phyloP scores from a whole-genome alignment of 2,329 filamentous ascomycete species.

The Colletotrichum lindemuthianum region DNA sequence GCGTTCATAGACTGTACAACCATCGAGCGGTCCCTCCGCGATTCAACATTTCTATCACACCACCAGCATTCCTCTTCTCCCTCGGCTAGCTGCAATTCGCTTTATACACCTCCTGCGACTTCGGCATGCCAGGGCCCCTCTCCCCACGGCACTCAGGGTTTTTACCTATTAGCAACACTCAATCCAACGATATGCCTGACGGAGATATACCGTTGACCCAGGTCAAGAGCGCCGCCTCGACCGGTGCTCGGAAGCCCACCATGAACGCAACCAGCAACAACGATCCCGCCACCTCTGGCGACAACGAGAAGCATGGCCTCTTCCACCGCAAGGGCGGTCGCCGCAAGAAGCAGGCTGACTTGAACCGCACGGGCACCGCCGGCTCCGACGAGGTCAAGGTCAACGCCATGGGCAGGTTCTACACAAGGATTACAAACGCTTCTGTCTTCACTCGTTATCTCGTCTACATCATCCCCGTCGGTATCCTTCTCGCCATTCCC shows the following conservation, averaged over 20 bases:
- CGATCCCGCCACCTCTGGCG: constrained; percentile 41
- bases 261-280: constrained; percentile 49
- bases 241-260: constrained; percentile 61
- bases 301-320: constrained; percentile 58
- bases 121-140: constrained; percentile 42
- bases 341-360: constrained; percentile 58
- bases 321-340: constrained; percentile 59
- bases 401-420: constrained; percentile 73
- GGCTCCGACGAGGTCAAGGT: constrained; percentile 63
- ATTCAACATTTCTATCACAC: not conserved
- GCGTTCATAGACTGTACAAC: constrained; percentile 22
- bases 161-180: constrained; percentile 50
- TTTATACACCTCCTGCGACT: not conserved
- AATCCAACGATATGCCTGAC: constrained; percentile 45
- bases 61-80: constrained; percentile 18
- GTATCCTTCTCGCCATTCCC: constrained; percentile 68
- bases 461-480: constrained; percentile 74
- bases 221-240: constrained; percentile 65
- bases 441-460: constrained; percentile 73
- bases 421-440: constrained; percentile 71
- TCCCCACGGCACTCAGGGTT: constrained; percentile 56
- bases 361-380: constrained; percentile 55
- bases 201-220: constrained; percentile 65
- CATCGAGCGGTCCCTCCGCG: constrained; percentile 6
- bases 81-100: constrained; percentile 13